A percentile compares a stretch with the other conserved stretches of the same genome.
Evolutionary conservation across 352 stramenopile genomes (phyloP).

Genomic region (Globisporangium paroecandrum): DNA sequence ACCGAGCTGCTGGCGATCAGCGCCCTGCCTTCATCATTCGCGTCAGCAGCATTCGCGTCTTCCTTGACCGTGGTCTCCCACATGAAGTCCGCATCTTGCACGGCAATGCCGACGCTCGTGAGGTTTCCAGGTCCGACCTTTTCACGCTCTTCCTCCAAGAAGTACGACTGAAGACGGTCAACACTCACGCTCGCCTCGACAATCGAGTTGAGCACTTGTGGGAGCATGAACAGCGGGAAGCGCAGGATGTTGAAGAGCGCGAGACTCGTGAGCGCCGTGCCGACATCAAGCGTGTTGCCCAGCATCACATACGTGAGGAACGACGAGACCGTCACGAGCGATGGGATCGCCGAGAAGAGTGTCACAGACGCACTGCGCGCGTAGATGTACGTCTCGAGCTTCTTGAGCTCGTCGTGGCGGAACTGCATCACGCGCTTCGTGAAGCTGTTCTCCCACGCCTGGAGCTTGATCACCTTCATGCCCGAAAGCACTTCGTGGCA

Average conservation of each 20-base stretch:
- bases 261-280: slow-evolving; percentile 50
- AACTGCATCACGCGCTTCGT: slow-evolving; percentile 52
- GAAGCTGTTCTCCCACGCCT: slow-evolving; percentile 93
- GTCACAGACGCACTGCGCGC: slow-evolving; percentile 36
- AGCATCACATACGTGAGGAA: slow-evolving; percentile 54
- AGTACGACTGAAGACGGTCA: slow-evolving; percentile 52
- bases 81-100: slow-evolving; percentile 54
- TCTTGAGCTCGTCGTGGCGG: slow-evolving; percentile 76
- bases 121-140: slow-evolving; percentile 75
- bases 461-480: slow-evolving; percentile 97
- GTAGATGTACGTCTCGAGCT: slow-evolving; percentile 59
- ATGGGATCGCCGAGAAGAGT: slow-evolving; percentile 53
- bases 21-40: slow-evolving; percentile 26
- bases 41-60: slow-evolving; percentile 21
- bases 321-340: slow-evolving; percentile 45
- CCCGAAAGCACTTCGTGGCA: slow-evolving; percentile 92
- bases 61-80: slow-evolving; percentile 43
- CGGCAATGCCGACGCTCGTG: slow-evolving; percentile 33
- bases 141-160: slow-evolving; percentile 60
- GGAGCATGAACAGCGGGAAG: slow-evolving; percentile 97
- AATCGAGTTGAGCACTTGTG: slow-evolving; percentile 93
- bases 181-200: slow-evolving; percentile 87
- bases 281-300: slow-evolving; percentile 55
- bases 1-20: slow-evolving; percentile 12
- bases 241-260: slow-evolving; percentile 87